phyloP scores from a whole-genome alignment of 768 basidiomycete genomes.

The Piloderma croceum region DNA sequence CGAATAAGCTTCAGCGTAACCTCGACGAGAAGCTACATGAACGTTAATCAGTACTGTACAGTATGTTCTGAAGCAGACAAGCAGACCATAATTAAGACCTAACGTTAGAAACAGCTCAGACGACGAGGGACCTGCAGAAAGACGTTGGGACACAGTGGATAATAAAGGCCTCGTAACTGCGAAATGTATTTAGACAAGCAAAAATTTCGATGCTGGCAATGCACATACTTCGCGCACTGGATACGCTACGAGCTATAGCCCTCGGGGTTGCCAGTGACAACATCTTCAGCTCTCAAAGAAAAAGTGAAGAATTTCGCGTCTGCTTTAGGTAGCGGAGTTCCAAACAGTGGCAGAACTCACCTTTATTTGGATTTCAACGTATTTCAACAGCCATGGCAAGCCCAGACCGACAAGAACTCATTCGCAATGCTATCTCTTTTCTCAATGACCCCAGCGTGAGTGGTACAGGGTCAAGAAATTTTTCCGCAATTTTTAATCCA shows the following conservation, averaged over 20 bases:
- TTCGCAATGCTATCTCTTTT: slow-evolving; percentile 80
- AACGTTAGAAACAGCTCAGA: too few species aligned
- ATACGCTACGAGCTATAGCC: slow-evolving; percentile 10
- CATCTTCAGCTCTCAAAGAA: slow-evolving; percentile 17
- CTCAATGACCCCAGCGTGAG: slow-evolving; percentile 77
- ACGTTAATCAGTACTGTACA: background rate
- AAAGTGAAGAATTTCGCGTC: slow-evolving; percentile 3
- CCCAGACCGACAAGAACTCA: slow-evolving; percentile 63
- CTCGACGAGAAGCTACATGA: slow-evolving; percentile 46
- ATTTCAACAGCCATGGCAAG: slow-evolving; percentile 31
- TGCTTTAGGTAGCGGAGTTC: too few species aligned
- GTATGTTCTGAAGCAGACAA: background rate
- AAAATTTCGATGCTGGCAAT: too few species aligned
- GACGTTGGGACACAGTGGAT: too few species aligned
- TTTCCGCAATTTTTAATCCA: slow-evolving; percentile 5
- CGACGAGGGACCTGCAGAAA: too few species aligned
- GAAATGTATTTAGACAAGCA: too few species aligned
- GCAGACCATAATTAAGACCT: too few species aligned
- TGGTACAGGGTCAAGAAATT: background rate
- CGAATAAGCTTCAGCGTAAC: slow-evolving; percentile 75
- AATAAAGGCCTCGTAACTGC: too few species aligned
- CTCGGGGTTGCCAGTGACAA: slow-evolving; percentile 26
- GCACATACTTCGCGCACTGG: slow-evolving; percentile 5
- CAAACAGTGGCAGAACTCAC: too few species aligned
- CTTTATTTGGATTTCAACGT: background rate